These are phyloP conservation scores for Sclerotinia spermophila DNA, from an alignment of 2,329 filamentous ascomycete genomes.

Conservation along the genomic window DNA sequence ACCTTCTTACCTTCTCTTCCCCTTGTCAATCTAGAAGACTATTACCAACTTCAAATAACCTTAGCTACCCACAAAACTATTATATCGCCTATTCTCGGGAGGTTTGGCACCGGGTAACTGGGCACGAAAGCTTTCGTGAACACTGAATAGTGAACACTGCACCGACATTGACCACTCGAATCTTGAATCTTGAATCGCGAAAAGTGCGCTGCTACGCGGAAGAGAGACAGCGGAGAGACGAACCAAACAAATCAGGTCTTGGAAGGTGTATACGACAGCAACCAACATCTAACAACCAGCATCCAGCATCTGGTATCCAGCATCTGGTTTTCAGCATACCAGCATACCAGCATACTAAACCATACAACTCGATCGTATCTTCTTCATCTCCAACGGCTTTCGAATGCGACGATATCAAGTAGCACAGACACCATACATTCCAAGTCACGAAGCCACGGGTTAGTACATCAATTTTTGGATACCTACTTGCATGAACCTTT, in stretches of 20 bases:
- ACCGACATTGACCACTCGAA: not conserved
- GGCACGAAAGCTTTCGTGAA: slow-evolving; percentile 7
- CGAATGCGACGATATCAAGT: not conserved
- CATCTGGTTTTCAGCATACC: not conserved
- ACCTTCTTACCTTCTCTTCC: not conserved
- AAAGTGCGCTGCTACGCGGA: not conserved
- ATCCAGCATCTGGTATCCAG: not conserved
- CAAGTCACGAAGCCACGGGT: slow-evolving; percentile 15
- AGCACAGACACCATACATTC: not conserved
- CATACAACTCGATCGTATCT: slow-evolving; percentile 4
- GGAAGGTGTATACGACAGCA: slow-evolving; percentile 12
- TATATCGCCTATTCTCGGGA: slow-evolving; percentile 16
- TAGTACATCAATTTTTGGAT: slow-evolving; percentile 12
- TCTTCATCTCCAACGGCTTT: slow-evolving; percentile 13
- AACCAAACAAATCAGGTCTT: not conserved
- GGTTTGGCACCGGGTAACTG: slow-evolving; percentile 16
- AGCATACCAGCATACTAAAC: not conserved
- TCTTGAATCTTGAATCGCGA: slow-evolving; percentile 3
- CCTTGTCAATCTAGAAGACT: not conserved
- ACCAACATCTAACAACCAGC: not conserved
- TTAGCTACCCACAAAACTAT: not conserved
- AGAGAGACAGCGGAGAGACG: not conserved
- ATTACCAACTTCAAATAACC: not conserved
- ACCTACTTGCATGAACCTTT: slow-evolving; percentile 15
- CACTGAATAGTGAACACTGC: slow-evolving; percentile 3